These are phyloP conservation scores for Brassica napus DNA, from an alignment of 345 rosid species.

Conservation along the genomic window DNA sequence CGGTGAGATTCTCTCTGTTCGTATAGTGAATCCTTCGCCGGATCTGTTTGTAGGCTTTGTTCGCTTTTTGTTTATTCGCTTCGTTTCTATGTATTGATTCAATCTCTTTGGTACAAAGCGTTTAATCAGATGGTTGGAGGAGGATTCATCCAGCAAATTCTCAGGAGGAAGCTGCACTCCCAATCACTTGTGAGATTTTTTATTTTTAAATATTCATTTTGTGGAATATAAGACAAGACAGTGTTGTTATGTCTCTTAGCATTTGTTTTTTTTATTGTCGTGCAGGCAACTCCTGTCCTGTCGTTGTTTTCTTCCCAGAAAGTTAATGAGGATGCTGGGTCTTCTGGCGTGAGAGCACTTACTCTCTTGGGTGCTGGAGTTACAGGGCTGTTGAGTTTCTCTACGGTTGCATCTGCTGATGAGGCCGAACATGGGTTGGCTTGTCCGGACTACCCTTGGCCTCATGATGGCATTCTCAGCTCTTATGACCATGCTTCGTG, in stretches of 20 bases:
- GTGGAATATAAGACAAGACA: background rate
- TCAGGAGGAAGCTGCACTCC: slow-evolving; percentile 75
- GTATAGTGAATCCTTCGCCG: background rate
- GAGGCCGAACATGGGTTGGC: slow-evolving; percentile 98
- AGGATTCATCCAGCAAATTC: slow-evolving; percentile 84
- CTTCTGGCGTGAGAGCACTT: slow-evolving; percentile 56
- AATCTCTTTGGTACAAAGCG: slow-evolving; percentile 32
- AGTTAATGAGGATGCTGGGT: slow-evolving; percentile 58
- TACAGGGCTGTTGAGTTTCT: slow-evolving; percentile 76
- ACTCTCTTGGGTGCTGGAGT: slow-evolving; percentile 88
- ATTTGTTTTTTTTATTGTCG: slow-evolving; percentile 22
- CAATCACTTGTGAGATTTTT: slow-evolving; percentile 54
- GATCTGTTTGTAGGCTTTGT: too few species aligned
- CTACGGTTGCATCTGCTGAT: slow-evolving; percentile 84
- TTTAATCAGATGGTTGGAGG: slow-evolving; percentile 79
- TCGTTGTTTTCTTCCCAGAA: slow-evolving; percentile 70
- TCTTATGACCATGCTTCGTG: slow-evolving; percentile 99
- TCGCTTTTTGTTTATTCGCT: too few species aligned
- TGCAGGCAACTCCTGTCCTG: slow-evolving; percentile 60
- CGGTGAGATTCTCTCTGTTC: slow-evolving; percentile 26
- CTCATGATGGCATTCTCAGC: slow-evolving; percentile 94
- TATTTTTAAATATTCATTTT: background rate
- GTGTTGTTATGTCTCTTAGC: background rate
- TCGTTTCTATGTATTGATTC: background rate
- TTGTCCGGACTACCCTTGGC: slow-evolving; percentile 93